phyloP scores from a whole-genome alignment of 2,329 filamentous ascomycete genomes.

The Massarina eburnea region DNA sequence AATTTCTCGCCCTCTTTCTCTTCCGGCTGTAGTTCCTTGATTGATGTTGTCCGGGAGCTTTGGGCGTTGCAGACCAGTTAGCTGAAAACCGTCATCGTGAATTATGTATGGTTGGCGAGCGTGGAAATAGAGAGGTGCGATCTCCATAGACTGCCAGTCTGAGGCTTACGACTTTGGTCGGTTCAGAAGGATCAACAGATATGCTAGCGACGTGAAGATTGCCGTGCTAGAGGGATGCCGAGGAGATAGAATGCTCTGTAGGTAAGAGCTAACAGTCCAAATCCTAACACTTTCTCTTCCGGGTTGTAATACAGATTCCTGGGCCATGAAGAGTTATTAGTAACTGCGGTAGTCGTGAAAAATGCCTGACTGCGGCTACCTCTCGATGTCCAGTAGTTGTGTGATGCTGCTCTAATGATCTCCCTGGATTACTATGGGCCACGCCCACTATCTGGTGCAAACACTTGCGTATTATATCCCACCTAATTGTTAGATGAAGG shows the following conservation, averaged over 20 bases:
- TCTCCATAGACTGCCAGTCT: conserved; percentile 41
- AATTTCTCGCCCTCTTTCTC: conserved; percentile 25
- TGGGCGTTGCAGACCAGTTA: conserved; percentile 30
- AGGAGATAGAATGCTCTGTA: conserved; percentile 22
- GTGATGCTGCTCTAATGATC: conserved; percentile 32
- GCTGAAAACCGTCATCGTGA: conserved; percentile 36
- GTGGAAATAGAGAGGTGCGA: conserved; percentile 43
- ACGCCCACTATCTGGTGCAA: background rate
- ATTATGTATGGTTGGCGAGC: conserved; percentile 36
- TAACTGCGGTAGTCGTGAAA: conserved; percentile 34
- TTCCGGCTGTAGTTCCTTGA: conserved; percentile 19
- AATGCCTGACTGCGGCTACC: conserved; percentile 30
- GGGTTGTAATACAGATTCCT: conserved; percentile 39
- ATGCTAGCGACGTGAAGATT: conserved; percentile 46
- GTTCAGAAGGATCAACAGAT: conserved; percentile 36
- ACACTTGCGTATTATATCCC: conserved; percentile 2
- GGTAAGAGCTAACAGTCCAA: conserved; percentile 34
- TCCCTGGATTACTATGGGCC: conserved; percentile 27
- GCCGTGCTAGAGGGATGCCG: conserved; percentile 37
- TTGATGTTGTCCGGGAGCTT: conserved; percentile 22
- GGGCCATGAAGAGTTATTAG: conserved; percentile 40
- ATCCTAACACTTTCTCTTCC: conserved; percentile 35
- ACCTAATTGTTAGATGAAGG: conserved; percentile 1
- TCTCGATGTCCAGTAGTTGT: conserved; percentile 38
- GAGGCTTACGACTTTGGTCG: conserved; percentile 31